Percentiles rank a stretch among this genome's conserved stretches.
Evolutionary conservation across 495 filamentous ascomycete species (phyloP).

Genomic region (Penicillium dipodomyicola): DNA sequence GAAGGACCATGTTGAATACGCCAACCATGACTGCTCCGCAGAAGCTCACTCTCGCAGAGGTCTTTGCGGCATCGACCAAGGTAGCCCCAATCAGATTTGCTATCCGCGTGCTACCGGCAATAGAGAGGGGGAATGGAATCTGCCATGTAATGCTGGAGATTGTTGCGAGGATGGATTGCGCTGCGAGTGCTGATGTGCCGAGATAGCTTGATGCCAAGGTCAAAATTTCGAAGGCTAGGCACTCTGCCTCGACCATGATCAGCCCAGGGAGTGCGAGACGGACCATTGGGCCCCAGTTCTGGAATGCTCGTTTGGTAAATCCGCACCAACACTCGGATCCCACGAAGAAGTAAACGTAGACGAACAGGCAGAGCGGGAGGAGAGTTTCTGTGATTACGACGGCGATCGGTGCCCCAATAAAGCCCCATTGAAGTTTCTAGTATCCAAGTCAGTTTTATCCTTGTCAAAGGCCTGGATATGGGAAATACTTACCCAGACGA

Average conservation of each 20-base stretch:
- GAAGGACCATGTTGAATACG: constrained; percentile 67
- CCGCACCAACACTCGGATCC: constrained; percentile 77
- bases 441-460: constrained; percentile 7
- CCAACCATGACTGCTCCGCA: constrained; percentile 65
- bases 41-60: constrained; percentile 66
- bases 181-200: constrained; percentile 65
- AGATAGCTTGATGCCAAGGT: constrained; percentile 71
- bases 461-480: not conserved
- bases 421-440: constrained; percentile 69
- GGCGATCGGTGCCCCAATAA: constrained; percentile 79
- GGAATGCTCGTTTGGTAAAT: constrained; percentile 63
- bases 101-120: constrained; percentile 61
- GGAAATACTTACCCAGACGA: constrained; percentile 60
- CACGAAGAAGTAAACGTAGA: constrained; percentile 61
- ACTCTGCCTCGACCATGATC: constrained; percentile 91
- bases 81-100: constrained; percentile 69
- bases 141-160: constrained; percentile 61
- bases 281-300: constrained; percentile 87
- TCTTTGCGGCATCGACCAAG: constrained; percentile 66
- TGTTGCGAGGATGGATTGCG: constrained; percentile 64
- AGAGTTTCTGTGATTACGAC: constrained; percentile 78
- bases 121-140: constrained; percentile 63
- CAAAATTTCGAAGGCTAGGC: constrained; percentile 77
- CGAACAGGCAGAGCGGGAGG: constrained; percentile 70
- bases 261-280: constrained; percentile 79